Evolutionary conservation across 768 basidiomycete genomes (phyloP), one percentile per base, ranked within the genome.

Genomic region (Mycena sanguinolenta): DNA sequence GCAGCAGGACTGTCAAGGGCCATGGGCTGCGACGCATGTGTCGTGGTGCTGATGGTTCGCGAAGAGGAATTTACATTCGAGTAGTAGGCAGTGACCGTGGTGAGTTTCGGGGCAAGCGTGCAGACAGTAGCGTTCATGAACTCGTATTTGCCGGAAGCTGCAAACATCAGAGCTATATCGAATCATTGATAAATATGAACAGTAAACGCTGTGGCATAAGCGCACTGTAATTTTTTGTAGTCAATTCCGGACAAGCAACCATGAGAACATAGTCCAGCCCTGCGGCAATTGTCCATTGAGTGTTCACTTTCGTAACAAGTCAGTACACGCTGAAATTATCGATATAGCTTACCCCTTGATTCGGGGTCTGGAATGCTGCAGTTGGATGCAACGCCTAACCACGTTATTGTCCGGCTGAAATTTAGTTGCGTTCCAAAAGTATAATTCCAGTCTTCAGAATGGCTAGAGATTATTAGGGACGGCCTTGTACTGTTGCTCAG

Each of bases 201-300:
- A 44, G 42, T 4, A 44, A 44, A 44, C 42, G 42, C 42, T 19
- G 6, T 14, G 42, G 42, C 42, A 44, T 44, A 55, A 27, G 28
- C 63, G 14, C 21, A 64, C 63, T 64, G 39, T 64, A 64, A 53
- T 55, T 39, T 10, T 53, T 53, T 25, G 25, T 44, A 44, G 13
- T 21, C 42, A 44, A 44, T 44, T 44, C 53, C 6, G 36, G 27
- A n/a, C 63, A 64, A 21, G 52, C 63, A 42, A 64, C 32, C 63
- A 64, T 53, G 13, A 55, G 21, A n/a, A 64, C 36, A 44, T 64
- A 64, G 52, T 55, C 42, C 14, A 17, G 50, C 3, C 34, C 10
- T 27, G 3, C 23, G 10, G 60, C 60, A 49, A 23, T 50, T 36
- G 60, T 62, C 9, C 7, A 50, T 44, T 44, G 42, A 44, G 42